Conservation (phyloP, 495 filamentous ascomycete genomes). For the Penicillium goetzii region DNA sequence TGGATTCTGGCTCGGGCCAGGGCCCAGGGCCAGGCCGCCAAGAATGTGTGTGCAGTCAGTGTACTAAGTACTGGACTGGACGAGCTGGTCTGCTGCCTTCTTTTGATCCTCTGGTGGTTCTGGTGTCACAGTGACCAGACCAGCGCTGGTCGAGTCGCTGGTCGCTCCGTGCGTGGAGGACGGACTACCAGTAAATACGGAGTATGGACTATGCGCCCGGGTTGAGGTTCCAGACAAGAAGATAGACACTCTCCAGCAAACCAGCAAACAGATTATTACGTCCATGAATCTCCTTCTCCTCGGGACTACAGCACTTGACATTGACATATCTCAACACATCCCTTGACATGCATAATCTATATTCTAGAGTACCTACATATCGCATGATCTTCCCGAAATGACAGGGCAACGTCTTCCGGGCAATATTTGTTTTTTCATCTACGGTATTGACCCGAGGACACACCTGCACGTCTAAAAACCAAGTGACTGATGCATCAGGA, state of each 20-base stretch:
- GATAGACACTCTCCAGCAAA: no score
- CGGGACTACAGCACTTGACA: background rate
- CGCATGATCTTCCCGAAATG: background rate
- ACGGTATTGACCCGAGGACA: background rate
- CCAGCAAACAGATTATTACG: background rate
- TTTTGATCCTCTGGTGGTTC: background rate
- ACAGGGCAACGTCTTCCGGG: background rate
- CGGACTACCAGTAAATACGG: background rate
- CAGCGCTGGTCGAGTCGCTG: background rate
- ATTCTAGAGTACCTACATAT: background rate
- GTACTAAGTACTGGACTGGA: no score
- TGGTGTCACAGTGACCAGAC: background rate
- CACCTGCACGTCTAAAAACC: conserved; percentile 21
- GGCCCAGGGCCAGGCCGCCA: no score
- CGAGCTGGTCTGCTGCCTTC: background rate
- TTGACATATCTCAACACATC: background rate
- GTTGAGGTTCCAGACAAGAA: no score
- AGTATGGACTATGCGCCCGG: background rate
- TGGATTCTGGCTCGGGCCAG: background rate
- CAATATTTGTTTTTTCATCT: conserved; percentile 2
- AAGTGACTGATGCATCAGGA: conserved; percentile 13
- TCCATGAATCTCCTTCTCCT: background rate
- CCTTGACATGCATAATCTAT: background rate
- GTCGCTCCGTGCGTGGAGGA: background rate
- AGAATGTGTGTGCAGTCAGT: no score